phyloP scores from a whole-genome alignment of 164 flowering plant species.

The Macadamia tetraphylla region DNA sequence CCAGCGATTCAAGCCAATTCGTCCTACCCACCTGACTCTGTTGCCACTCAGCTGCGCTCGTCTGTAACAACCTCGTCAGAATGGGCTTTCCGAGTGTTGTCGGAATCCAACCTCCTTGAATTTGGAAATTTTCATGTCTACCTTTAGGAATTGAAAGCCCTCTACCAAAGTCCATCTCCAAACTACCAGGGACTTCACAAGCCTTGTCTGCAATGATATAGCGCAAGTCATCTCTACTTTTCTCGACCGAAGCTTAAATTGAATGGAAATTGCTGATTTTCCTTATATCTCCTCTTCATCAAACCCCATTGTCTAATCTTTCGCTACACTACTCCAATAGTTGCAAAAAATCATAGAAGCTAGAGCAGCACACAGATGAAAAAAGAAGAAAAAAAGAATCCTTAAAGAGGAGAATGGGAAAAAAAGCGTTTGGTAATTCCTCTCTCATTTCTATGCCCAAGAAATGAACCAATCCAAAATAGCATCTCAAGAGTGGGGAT shows the following conservation, averaged over 20 bases:
- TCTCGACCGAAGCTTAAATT: not conserved
- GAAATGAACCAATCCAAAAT: too few relatives aligned
- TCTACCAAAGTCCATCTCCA: constrained; percentile 14
- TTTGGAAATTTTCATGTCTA: not conserved
- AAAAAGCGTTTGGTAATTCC: too few relatives aligned
- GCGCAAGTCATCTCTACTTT: not conserved
- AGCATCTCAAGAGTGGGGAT: too few relatives aligned
- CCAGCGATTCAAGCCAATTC: not conserved
- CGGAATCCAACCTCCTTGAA: constrained; percentile 14
- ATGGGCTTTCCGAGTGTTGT: constrained; percentile 17
- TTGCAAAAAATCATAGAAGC: not conserved
- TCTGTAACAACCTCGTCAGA: constrained; percentile 6
- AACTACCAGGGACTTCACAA: not conserved
- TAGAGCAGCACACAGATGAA: too few relatives aligned
- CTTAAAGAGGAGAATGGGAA: too few relatives aligned
- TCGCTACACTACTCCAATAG: not conserved
- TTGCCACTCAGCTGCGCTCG: not conserved
- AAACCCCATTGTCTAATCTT: constrained; percentile 10
- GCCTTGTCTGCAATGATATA: not conserved
- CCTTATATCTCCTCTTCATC: not conserved
- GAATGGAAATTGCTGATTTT: not conserved
- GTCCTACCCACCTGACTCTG: constrained; percentile 5
- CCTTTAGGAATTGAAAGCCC: not conserved
- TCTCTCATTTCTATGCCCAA: too few relatives aligned
- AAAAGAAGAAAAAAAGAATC: too few relatives aligned